Evolutionary conservation across 768 basidiomycete species (phyloP).

Genomic region (Leccinellum albellum): DNA sequence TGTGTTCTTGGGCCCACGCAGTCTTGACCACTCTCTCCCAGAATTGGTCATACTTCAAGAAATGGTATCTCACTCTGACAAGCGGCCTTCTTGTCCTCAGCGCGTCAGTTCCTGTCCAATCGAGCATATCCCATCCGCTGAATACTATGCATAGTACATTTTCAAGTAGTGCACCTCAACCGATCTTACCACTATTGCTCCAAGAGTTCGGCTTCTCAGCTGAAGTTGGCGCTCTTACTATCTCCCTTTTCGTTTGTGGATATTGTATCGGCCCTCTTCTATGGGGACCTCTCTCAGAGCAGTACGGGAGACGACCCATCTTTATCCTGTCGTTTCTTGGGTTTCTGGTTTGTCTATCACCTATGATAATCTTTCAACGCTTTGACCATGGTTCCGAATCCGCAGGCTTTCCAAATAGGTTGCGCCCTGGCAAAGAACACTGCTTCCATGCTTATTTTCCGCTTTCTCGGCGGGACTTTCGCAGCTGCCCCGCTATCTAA

Average conservation of each 20-base stretch:
- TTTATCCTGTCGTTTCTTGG: constrained; percentile 54
- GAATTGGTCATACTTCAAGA: constrained; percentile 46
- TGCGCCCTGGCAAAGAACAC: constrained; percentile 60
- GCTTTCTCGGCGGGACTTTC: constrained; percentile 69
- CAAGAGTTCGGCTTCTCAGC: constrained; percentile 45
- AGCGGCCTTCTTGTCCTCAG: constrained; percentile 51
- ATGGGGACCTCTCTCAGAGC: constrained; percentile 55
- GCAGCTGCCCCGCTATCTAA: constrained; percentile 69
- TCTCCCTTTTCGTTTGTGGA: constrained; percentile 66
- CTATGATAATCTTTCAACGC: not conserved
- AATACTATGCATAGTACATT: constrained; percentile 44
- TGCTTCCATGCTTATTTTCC: constrained; percentile 59
- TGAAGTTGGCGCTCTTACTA: constrained; percentile 50
- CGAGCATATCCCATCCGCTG: not conserved
- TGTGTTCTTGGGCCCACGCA: not conserved
- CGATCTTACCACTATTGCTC: constrained; percentile 43
- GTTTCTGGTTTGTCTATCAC: constrained; percentile 42
- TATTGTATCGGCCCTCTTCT: constrained; percentile 60
- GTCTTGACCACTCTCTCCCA: constrained; percentile 19
- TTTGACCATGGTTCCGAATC: not conserved
- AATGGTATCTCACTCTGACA: constrained; percentile 52
- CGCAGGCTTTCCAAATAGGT: constrained; percentile 58
- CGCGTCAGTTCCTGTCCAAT: constrained; percentile 36
- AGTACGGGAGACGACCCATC: constrained; percentile 56
- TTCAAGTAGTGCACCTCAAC: constrained; percentile 56